These are phyloP conservation scores for Arabidopsis arenosa DNA, from an alignment of 345 rosid genomes.

Conservation along the genomic window DNA sequence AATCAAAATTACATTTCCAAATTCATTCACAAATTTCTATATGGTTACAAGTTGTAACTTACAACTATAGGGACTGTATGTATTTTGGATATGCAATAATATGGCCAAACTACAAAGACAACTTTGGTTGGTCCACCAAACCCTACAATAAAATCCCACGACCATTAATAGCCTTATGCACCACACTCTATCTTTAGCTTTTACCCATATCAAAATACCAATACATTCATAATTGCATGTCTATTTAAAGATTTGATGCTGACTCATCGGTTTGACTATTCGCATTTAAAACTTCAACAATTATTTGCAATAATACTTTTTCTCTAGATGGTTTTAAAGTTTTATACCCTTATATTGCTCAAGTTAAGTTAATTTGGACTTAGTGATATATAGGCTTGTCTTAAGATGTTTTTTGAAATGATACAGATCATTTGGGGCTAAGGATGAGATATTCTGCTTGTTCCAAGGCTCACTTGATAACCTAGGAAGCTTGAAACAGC, in stretches of 20 bases:
- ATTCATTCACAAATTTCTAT: background rate
- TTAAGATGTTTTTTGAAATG: conserved; percentile 4
- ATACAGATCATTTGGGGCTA: conserved; percentile 85
- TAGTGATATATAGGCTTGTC: conserved; percentile 1
- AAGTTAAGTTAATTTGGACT: background rate
- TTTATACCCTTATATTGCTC: conserved; percentile 6
- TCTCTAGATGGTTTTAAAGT: background rate
- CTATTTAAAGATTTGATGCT: conserved; percentile 25
- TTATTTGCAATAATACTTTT: background rate
- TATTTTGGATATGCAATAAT: conserved; percentile 19
- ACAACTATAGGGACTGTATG: background rate
- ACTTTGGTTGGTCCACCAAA: conserved; percentile 38
- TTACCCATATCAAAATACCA: background rate
- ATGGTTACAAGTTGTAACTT: background rate
- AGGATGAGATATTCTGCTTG: conserved; percentile 93
- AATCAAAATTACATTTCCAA: background rate
- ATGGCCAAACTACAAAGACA: conserved; percentile 32
- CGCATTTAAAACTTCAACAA: conserved; percentile 10
- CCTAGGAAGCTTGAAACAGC: conserved; percentile 90
- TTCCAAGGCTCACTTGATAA: conserved; percentile 95
- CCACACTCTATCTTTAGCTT: conserved; percentile 28
- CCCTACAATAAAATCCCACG: conserved; percentile 21
- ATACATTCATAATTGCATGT: conserved; percentile 36
- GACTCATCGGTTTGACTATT: conserved; percentile 8
- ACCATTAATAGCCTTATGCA: conserved; percentile 33